A percentile compares a stretch with the other conserved stretches of the same genome.
Evolutionary conservation across 352 stramenopile genomes (phyloP).

Genomic region (Elongisporangium undulatum): DNA sequence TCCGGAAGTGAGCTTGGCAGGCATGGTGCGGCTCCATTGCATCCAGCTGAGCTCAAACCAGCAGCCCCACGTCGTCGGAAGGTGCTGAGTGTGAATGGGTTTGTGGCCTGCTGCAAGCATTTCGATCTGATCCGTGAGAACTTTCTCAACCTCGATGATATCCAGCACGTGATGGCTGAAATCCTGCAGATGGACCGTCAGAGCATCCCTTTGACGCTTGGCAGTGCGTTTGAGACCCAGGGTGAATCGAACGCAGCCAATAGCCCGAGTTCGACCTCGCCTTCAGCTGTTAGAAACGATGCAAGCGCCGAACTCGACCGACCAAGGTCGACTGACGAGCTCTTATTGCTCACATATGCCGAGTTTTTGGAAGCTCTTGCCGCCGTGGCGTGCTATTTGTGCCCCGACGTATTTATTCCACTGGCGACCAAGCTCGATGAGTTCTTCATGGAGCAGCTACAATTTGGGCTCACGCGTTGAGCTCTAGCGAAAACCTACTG

Average conservation of each 20-base stretch:
- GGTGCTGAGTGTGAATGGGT: constrained; percentile 47
- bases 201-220: constrained; percentile 33
- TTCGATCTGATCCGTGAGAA: constrained; percentile 56
- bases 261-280: constrained; percentile 4
- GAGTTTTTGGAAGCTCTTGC: constrained; percentile 59
- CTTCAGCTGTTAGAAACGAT: not conserved
- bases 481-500: too few relatives aligned
- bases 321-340: constrained; percentile 7
- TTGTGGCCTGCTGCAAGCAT: constrained; percentile 40
- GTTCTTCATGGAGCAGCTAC: constrained; percentile 41
- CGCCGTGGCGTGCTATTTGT: constrained; percentile 55
- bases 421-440: constrained; percentile 49
- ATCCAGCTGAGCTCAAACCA: not conserved
- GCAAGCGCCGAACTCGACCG: too few relatives aligned
- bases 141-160: constrained; percentile 52
- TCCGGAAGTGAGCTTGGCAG: not conserved
- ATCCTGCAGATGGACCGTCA: constrained; percentile 59
- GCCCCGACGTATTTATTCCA: constrained; percentile 53
- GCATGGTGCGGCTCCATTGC: not conserved
- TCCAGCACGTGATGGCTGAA: constrained; percentile 56
- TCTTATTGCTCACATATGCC: constrained; percentile 43
- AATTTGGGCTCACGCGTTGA: constrained; percentile 7
- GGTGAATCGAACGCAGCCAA: not conserved
- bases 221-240: not conserved
- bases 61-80: not conserved